These are phyloP conservation scores for Globisporangium polare DNA, from an alignment of 352 stramenopile species.

Conservation along the genomic window DNA sequence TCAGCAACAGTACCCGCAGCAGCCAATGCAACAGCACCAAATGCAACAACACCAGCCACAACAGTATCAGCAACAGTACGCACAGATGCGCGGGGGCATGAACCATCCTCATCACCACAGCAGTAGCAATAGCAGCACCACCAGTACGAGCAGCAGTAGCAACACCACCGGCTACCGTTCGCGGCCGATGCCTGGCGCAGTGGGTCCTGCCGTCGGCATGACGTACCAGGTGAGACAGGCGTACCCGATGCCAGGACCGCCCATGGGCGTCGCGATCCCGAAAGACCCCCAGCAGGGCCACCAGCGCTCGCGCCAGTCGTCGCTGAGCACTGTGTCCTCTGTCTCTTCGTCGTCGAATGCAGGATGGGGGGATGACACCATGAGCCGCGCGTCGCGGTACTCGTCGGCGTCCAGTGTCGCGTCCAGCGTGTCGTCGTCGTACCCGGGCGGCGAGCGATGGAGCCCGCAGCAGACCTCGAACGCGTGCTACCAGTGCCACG, in stretches of 20 bases:
- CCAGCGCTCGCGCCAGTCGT: constrained; percentile 41
- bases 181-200: not conserved
- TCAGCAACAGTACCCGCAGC: constrained; percentile 4
- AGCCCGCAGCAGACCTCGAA: constrained; percentile 68
- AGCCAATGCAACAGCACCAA: too few species aligned
- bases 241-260: constrained; percentile 6
- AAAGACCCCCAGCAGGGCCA: constrained; percentile 8
- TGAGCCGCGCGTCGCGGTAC: constrained; percentile 54
- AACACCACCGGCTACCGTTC: not conserved
- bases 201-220: constrained; percentile 4
- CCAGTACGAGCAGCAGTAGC: not conserved
- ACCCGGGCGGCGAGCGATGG: constrained; percentile 48
- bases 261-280: constrained; percentile 5
- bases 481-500: constrained; percentile 68
- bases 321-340: constrained; percentile 31
- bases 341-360: constrained; percentile 10
- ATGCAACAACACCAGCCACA: not conserved
- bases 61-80: constrained; percentile 1
- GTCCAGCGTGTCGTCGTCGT: constrained; percentile 28
- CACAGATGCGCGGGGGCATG: constrained; percentile 3
- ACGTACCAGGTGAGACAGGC: constrained; percentile 10
- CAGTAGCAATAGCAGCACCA: not conserved
- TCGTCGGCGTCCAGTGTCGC: constrained; percentile 45
- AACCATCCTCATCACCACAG: constrained; percentile 2
- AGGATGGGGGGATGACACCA: constrained; percentile 35